These are phyloP conservation scores for Fusarium tricinctum DNA, from an alignment of 2,329 filamentous ascomycete genomes.

Conservation along the genomic window DNA sequence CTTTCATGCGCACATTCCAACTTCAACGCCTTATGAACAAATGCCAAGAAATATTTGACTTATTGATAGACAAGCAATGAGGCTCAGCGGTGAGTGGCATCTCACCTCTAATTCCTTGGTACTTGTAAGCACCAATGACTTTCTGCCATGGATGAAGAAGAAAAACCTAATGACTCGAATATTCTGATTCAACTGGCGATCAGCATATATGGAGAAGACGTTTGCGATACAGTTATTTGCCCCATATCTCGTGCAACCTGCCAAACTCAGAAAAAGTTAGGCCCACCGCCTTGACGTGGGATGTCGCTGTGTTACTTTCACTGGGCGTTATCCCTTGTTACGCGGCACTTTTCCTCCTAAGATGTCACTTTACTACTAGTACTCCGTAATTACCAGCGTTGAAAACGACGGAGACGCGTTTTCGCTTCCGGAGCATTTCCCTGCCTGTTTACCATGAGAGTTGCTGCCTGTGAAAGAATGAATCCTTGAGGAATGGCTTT, in stretches of 20 bases:
- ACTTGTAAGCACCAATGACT: slow-evolving; percentile 4
- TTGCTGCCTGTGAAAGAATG: neutral
- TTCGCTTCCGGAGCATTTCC: neutral
- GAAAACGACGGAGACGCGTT: slow-evolving; percentile 10
- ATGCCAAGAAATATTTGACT: slow-evolving; percentile 29
- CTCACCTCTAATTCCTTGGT: slow-evolving; percentile 31
- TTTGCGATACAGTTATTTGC: slow-evolving; percentile 6
- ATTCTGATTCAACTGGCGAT: slow-evolving; percentile 21
- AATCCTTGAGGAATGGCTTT: neutral
- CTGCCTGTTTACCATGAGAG: neutral
- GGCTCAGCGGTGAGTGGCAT: slow-evolving; percentile 33
- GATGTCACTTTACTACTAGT: slow-evolving; percentile 17
- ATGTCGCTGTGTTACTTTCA: slow-evolving; percentile 39
- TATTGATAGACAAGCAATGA: slow-evolving; percentile 25
- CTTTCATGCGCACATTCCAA: slow-evolving; percentile 13
- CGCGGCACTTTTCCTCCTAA: neutral
- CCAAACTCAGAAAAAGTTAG: slow-evolving; percentile 33
- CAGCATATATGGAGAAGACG: slow-evolving; percentile 19
- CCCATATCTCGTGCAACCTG: slow-evolving; percentile 39
- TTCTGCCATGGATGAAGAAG: slow-evolving; percentile 5
- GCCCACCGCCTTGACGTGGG: slow-evolving; percentile 1
- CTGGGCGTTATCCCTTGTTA: slow-evolving; percentile 23
- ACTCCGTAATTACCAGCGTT: neutral
- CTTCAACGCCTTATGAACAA: neutral
- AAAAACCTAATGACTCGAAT: slow-evolving; percentile 31